Evolutionary conservation across 768 basidiomycete genomes (phyloP).

Genomic region (Daedaleopsis sinensis): DNA sequence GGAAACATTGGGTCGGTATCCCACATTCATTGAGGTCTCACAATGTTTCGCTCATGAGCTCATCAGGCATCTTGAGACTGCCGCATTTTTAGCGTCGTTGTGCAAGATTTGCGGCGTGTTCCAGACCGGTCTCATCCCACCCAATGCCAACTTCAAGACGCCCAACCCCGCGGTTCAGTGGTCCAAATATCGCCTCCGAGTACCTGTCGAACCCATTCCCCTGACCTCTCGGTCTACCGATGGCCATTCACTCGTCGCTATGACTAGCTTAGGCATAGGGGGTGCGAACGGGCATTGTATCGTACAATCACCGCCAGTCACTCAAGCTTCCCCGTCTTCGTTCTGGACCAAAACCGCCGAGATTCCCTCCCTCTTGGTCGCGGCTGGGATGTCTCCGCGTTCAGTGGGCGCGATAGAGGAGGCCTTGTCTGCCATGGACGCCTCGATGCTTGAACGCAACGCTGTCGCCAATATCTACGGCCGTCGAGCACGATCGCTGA

Average conservation of each 20-base stretch:
- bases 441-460: background rate
- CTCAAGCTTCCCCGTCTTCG: background rate
- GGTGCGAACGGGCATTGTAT: constrained; percentile 47
- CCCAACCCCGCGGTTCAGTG: constrained; percentile 44
- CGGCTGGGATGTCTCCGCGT: constrained; percentile 42
- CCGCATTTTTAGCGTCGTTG: constrained; percentile 48
- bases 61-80: constrained; percentile 42
- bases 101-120: constrained; percentile 47
- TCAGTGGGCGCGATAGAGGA: constrained; percentile 23
- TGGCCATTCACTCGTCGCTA: constrained; percentile 38
- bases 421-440: background rate
- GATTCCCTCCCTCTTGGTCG: constrained; percentile 34
- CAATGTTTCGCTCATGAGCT: background rate
- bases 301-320: constrained; percentile 35
- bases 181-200: constrained; percentile 40
- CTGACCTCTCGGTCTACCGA: constrained; percentile 28
- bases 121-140: constrained; percentile 39
- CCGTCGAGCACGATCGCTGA: constrained; percentile 21
- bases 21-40: background rate
- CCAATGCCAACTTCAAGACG: constrained; percentile 39
- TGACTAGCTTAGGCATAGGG: constrained; percentile 48
- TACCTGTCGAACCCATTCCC: constrained; percentile 34
- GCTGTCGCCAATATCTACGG: constrained; percentile 7
- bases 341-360: background rate
- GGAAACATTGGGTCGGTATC: constrained; percentile 46